Evolutionary conservation across 2,329 filamentous ascomycete species (phyloP).

Genomic region (Balansia obtecta): DNA sequence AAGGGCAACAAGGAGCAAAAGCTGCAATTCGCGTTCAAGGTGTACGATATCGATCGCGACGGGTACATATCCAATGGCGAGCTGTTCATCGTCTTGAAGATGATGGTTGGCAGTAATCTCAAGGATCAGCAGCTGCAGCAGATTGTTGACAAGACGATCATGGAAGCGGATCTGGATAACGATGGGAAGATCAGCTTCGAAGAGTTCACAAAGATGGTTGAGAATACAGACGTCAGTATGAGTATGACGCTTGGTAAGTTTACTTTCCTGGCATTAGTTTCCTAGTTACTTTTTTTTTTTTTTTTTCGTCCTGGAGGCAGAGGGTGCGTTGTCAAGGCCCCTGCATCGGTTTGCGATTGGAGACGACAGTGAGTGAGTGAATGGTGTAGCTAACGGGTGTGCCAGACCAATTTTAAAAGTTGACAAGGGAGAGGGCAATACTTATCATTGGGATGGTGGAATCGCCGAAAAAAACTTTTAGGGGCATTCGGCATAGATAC

Average conservation of each 20-base stretch:
- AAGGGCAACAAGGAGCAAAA: slow-evolving; percentile 99
- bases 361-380: not conserved
- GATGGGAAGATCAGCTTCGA: slow-evolving; percentile 99
- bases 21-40: slow-evolving; percentile 93
- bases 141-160: slow-evolving; percentile 99
- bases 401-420: slow-evolving; percentile 13
- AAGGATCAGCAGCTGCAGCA: slow-evolving; percentile 98
- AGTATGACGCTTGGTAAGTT: slow-evolving; percentile 59
- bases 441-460: not conserved
- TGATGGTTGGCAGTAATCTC: slow-evolving; percentile 99
- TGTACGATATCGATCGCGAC: slow-evolving; percentile 98
- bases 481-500: slow-evolving; percentile 7
- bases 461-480: slow-evolving; percentile 10
- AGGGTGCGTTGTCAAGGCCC: no score
- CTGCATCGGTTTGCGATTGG: no score
- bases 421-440: not conserved
- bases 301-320: not conserved
- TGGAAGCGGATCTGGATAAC: slow-evolving; percentile 93
- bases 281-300: not conserved
- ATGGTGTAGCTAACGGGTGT: slow-evolving; percentile 2
- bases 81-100: slow-evolving; percentile 98
- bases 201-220: slow-evolving; percentile 98
- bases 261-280: not conserved
- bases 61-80: slow-evolving; percentile 98
- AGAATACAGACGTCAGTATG: slow-evolving; percentile 74